Percentiles rank a stretch among this genome's conserved stretches.
phyloP scores from a whole-genome alignment of 306 rosid genomes.

The Acacia crassicarpa region DNA sequence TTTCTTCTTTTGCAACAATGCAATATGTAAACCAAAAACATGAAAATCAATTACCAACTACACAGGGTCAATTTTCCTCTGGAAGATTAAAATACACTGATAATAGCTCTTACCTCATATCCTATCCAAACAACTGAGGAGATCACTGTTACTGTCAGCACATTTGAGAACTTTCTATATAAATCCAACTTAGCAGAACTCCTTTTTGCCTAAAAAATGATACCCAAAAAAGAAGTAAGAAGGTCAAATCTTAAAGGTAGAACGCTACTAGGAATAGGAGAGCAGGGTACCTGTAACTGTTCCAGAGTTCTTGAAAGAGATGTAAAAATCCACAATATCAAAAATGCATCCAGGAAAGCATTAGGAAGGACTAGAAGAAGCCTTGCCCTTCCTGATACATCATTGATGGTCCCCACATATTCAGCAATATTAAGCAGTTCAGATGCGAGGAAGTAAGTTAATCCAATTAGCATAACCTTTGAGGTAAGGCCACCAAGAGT shows the following conservation, averaged over 20 bases:
- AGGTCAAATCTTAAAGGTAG: constrained; percentile 22
- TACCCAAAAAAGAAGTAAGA: background rate
- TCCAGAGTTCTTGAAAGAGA: constrained; percentile 90
- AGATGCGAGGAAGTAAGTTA: constrained; percentile 79
- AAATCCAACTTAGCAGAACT: constrained; percentile 91
- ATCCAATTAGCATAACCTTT: constrained; percentile 87
- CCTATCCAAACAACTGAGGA: constrained; percentile 92
- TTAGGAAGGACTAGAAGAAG: constrained; percentile 90
- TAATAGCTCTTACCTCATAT: constrained; percentile 69
- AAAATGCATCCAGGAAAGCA: constrained; percentile 93
- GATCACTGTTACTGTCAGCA: constrained; percentile 69
- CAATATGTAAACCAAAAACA: constrained; percentile 9
- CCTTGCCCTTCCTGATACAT: constrained; percentile 88
- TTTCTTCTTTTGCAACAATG: constrained; percentile 16
- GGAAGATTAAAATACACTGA: constrained; percentile 19
- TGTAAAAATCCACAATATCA: constrained; percentile 92
- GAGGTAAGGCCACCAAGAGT: constrained; percentile 97
- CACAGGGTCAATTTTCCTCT: constrained; percentile 15
- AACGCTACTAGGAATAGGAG: constrained; percentile 15
- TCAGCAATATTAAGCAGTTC: constrained; percentile 85
- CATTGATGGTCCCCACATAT: constrained; percentile 92
- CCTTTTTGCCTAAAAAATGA: constrained; percentile 71
- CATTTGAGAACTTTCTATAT: constrained; percentile 96
- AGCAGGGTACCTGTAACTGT: constrained; percentile 77
- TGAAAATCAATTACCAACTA: constrained; percentile 3